These are phyloP conservation scores for Gynandropsis gynandra DNA, from an alignment of 345 rosid species.

Conservation along the genomic window DNA sequence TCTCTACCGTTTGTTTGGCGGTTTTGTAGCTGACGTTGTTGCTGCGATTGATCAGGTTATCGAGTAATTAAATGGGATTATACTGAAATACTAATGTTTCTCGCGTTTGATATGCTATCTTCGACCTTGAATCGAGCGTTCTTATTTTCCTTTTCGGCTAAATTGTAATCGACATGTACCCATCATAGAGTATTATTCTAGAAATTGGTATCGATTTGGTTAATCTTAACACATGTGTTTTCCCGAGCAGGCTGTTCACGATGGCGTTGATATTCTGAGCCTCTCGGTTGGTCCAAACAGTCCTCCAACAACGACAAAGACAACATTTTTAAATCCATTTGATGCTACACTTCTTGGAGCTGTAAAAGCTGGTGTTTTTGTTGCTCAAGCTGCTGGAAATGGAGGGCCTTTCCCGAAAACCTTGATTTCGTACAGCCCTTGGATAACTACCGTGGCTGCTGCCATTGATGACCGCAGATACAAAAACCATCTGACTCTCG, in stretches of 20 bases:
- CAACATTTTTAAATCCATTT: constrained; percentile 86
- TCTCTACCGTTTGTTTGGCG: constrained; percentile 93
- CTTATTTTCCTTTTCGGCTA: not conserved
- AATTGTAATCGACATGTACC: not conserved
- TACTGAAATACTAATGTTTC: too few species aligned
- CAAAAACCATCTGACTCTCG: constrained; percentile 78
- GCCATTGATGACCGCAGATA: constrained; percentile 95
- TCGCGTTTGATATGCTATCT: not conserved
- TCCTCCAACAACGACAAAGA: constrained; percentile 82
- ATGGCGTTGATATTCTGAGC: constrained; percentile 94
- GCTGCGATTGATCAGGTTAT: constrained; percentile 97
- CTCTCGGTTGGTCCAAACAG: constrained; percentile 96
- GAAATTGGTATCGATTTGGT: not conserved
- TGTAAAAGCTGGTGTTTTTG: constrained; percentile 96
- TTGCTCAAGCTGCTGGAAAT: constrained; percentile 97
- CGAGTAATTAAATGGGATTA: constrained; percentile 16
- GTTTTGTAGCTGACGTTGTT: constrained; percentile 93
- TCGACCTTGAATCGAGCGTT: not conserved
- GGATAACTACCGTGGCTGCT: constrained; percentile 96
- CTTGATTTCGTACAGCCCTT: constrained; percentile 90
- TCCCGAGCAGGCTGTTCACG: constrained; percentile 84
- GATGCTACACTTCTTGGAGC: constrained; percentile 95
- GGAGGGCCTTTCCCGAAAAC: constrained; percentile 98
- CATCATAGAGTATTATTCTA: constrained; percentile 6
- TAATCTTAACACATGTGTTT: constrained; percentile 8